A percentile compares a stretch with the other conserved stretches of the same genome.
Evolutionary conservation across 2,329 filamentous ascomycete genomes (phyloP).

Genomic region (Paecilomyces dactylethromorphus): DNA sequence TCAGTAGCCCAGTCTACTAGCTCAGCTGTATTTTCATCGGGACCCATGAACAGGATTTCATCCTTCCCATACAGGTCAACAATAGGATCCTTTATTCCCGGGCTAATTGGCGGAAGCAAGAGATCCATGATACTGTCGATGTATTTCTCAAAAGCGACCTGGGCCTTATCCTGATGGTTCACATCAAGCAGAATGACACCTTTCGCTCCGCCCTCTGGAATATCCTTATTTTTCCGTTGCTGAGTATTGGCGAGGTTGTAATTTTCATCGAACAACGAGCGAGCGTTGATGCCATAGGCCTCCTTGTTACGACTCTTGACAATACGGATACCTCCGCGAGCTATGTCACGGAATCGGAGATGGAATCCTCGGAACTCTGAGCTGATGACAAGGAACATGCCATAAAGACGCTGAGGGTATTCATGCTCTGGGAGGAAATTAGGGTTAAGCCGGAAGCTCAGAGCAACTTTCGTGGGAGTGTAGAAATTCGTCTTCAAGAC

Average conservation of each 20-base stretch:
- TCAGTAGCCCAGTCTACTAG: slow-evolving; percentile 98
- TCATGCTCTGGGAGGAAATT: slow-evolving; percentile 82
- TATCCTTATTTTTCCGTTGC: slow-evolving; percentile 99
- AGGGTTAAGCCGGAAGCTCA: slow-evolving; percentile 84
- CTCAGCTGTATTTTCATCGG: slow-evolving; percentile 97
- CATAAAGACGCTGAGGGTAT: slow-evolving; percentile 88
- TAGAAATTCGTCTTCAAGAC: slow-evolving; percentile 97
- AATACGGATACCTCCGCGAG: slow-evolving; percentile 93
- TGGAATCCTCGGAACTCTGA: slow-evolving; percentile 97
- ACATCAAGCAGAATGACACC: slow-evolving; percentile 92
- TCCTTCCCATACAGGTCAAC: slow-evolving; percentile 92
- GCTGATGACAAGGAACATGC: slow-evolving; percentile 98
- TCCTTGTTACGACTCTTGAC: slow-evolving; percentile 97
- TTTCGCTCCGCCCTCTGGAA: slow-evolving; percentile 95
- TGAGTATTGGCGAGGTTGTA: slow-evolving; percentile 97
- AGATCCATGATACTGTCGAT: slow-evolving; percentile 98
- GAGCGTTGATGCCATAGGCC: slow-evolving; percentile 91
- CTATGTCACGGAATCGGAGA: slow-evolving; percentile 92
- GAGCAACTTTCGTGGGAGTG: slow-evolving; percentile 94
- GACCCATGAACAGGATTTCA: slow-evolving; percentile 97
- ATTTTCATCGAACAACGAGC: slow-evolving; percentile 96
- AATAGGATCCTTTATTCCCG: slow-evolving; percentile 97
- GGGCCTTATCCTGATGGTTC: slow-evolving; percentile 86
- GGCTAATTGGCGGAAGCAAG: slow-evolving; percentile 78
- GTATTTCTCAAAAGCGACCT: slow-evolving; percentile 97